A percentile compares a stretch with the other conserved stretches of the same genome.
These are phyloP conservation scores for Meyerozyma athensensis DNA, from an alignment of 1,139 yeast genomes.

Conservation along the genomic window DNA sequence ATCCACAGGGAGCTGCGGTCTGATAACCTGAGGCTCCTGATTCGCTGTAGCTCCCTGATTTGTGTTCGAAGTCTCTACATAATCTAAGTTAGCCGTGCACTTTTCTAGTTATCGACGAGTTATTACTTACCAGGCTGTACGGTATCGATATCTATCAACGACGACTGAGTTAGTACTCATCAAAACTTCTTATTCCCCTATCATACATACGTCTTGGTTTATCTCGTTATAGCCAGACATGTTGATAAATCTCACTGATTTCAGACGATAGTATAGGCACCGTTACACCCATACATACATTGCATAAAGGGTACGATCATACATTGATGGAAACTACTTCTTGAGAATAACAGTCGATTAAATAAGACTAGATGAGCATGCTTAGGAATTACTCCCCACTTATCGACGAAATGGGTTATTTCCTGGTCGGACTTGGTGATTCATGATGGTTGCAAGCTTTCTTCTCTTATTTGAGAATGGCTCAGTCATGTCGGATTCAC, in stretches of 20 bases:
- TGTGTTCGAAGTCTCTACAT: constrained; percentile 5
- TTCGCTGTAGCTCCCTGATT: background rate
- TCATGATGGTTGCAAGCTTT: no score
- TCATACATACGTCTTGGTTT: background rate
- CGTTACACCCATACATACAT: background rate
- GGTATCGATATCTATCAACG: constrained; percentile 1
- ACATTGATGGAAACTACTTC: no score
- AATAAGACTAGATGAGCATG: no score
- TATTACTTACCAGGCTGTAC: constrained; percentile 3
- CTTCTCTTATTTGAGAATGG: no score
- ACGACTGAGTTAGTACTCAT: background rate
- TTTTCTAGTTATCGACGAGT: background rate
- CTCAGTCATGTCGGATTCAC: no score
- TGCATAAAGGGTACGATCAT: no score
- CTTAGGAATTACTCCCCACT: no score
- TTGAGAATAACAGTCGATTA: no score
- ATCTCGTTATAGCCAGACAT: background rate
- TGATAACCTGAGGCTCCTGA: constrained; percentile 14
- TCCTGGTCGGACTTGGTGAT: no score
- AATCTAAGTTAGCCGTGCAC: constrained; percentile 4
- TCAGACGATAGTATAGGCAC: no score
- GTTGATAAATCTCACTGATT: no score
- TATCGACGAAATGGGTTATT: no score
- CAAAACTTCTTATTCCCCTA: background rate
- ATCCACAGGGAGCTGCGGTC: constrained; percentile 17